Percentiles rank a stretch among this genome's conserved stretches.
Conservation (phyloP, 192 early-diverging fungal species). For the Coemansia guatemalensis region DNA sequence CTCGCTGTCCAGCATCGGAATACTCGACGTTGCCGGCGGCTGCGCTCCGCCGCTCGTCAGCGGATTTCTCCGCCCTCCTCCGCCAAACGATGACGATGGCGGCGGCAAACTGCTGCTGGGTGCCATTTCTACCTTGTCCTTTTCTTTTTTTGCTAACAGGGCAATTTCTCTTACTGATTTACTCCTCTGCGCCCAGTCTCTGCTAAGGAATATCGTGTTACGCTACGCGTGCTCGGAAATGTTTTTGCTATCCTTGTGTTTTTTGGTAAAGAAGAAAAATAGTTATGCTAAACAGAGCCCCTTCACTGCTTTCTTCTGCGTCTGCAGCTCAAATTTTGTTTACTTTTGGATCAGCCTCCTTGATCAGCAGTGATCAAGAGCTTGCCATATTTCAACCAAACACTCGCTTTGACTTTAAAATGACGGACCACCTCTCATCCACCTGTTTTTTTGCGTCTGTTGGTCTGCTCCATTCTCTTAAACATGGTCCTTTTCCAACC, state of each 20-base stretch:
- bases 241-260: neutral
- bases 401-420: too few relatives aligned
- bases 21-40: slow-evolving; percentile 33
- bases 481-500: too few relatives aligned
- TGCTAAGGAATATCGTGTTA: too few relatives aligned
- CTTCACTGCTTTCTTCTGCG: neutral
- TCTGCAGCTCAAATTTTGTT: neutral
- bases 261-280: neutral
- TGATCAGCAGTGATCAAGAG: too few relatives aligned
- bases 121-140: neutral
- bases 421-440: too few relatives aligned
- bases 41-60: slow-evolving; percentile 37
- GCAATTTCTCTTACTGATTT: neutral
- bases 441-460: too few relatives aligned
- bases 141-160: neutral
- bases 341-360: neutral
- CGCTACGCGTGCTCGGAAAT: too few relatives aligned
- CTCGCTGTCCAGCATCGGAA: slow-evolving; percentile 42
- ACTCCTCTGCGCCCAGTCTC: neutral
- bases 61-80: slow-evolving; percentile 6
- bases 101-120: slow-evolving; percentile 10
- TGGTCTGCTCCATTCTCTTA: too few relatives aligned
- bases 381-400: too few relatives aligned
- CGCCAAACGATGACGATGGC: slow-evolving; percentile 10
- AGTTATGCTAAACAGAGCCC: neutral